Evolutionary conservation across 176 grass and related monocot species (phyloP).

Genomic region (Rhynchospora breviuscula): DNA sequence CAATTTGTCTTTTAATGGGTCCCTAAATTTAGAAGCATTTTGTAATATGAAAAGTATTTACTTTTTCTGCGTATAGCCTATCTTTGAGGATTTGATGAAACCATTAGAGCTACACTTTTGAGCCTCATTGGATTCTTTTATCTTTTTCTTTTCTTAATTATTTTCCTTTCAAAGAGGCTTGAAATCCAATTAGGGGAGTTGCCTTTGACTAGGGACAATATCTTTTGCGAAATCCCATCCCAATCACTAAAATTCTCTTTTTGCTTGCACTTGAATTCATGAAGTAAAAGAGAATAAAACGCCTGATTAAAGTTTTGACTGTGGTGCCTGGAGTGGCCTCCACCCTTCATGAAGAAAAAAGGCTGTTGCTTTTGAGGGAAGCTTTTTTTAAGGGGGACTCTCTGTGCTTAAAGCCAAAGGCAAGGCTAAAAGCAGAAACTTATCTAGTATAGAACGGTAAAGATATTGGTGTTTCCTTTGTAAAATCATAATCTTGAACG

Average conservation of each 20-base stretch:
- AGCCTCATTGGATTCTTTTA: conserved; percentile 23
- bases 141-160: neutral
- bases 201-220: conserved; percentile 29
- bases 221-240: conserved; percentile 31
- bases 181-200: conserved; percentile 14
- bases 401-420: conserved; percentile 18
- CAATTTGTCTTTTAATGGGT: neutral
- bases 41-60: neutral
- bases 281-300: conserved; percentile 31
- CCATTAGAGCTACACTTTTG: neutral
- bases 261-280: conserved; percentile 29
- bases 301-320: conserved; percentile 34
- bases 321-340: conserved; percentile 23
- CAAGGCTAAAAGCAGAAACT: conserved; percentile 20
- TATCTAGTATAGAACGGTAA: conserved; percentile 25
- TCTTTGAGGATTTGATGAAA: conserved; percentile 19
- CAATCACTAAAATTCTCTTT: conserved; percentile 30
- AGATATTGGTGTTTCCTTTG: neutral
- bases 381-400: conserved; percentile 20
- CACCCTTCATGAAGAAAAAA: conserved; percentile 27
- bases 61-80: conserved; percentile 15
- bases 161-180: neutral
- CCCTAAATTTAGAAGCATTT: neutral
- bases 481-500: conserved; percentile 11
- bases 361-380: conserved; percentile 30